Base-by-base conservation (phyloP, 305 asterid genomes). In the Fraxinus latifolia region DNA sequence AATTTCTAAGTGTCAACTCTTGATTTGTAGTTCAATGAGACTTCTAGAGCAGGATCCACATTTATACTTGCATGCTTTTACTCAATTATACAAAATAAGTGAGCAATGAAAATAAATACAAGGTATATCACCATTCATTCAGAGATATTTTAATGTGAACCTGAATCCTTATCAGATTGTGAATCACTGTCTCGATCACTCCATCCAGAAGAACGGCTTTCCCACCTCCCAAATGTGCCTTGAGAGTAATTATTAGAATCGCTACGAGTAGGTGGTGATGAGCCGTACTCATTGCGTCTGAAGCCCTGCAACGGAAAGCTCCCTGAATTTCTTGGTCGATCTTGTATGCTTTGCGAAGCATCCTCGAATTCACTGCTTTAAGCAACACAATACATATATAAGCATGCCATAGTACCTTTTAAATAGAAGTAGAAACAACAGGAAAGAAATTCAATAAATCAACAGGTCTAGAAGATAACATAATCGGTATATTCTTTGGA, bases 141-240 rank as follows among this genome's bases (percentile, higher is more conserved):
- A 50, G 62, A 15, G 62, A 50, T 4, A n/a, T 15, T 50, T 50
- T 50, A 50, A 50, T 50, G 29, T 47, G 53, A 71, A 87, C 91
- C 91, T 84, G 91, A 85, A 80, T 88, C 91, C 75, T 60, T 77
- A 70, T 83, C 90, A 72, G 91, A 87, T 79, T 89, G 91, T 7
- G 87, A 70, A 79, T 86, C 91, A 80, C 80, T 84, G 44, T 89
- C 92, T 79, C 83, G 89, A 74, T 89, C 91, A 86, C 89, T 84
- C 68, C 84, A 77, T 36, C 71, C 84, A 39, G 47, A 39, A 60
- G 90, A 83, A 72, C 86, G 87, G 75, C 74, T 79, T 4, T 89
- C 91, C 92, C 91, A 89, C 83, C 92, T 84, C 55, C 88, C 91
- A 84, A 86, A 81, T 72, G 7, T 80, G 73, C 84, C 83, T 31